phyloP scores from a whole-genome alignment of 306 rosid species.

The Delonix regia region DNA sequence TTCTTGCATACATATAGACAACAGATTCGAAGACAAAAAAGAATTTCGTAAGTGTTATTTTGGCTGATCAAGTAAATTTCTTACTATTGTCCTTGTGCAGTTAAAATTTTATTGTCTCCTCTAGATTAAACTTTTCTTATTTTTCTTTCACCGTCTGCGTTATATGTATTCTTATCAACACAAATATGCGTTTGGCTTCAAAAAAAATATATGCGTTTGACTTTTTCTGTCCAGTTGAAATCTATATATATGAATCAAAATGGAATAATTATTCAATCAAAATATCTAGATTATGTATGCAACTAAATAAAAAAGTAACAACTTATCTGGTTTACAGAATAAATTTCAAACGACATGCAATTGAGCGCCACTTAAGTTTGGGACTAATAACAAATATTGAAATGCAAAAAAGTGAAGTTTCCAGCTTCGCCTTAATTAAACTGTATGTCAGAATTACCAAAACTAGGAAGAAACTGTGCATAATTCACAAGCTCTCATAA shows the following conservation, averaged over 20 bases:
- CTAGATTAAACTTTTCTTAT: neutral
- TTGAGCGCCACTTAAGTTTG: neutral
- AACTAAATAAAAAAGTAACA: neutral
- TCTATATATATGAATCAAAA: neutral
- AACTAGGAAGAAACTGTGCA: too few species aligned
- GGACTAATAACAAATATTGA: neutral
- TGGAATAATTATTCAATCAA: neutral
- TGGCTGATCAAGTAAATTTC: too few species aligned
- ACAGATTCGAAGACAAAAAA: too few species aligned
- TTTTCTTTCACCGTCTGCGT: neutral
- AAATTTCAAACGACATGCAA: neutral
- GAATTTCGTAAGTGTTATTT: too few species aligned
- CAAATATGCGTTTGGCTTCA: neutral
- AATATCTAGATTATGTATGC: neutral
- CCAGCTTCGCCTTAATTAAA: neutral
- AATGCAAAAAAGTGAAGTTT: neutral
- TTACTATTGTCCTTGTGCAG: neutral
- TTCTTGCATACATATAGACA: neutral
- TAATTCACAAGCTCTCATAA: neutral
- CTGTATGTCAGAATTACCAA: too few species aligned
- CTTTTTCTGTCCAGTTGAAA: neutral
- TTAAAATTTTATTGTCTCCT: neutral
- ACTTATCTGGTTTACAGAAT: neutral
- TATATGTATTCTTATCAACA: neutral
- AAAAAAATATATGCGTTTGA: neutral